These are phyloP conservation scores for Cucumis cinereus DNA, from an alignment of 306 rosid genomes.

Conservation along the genomic window DNA sequence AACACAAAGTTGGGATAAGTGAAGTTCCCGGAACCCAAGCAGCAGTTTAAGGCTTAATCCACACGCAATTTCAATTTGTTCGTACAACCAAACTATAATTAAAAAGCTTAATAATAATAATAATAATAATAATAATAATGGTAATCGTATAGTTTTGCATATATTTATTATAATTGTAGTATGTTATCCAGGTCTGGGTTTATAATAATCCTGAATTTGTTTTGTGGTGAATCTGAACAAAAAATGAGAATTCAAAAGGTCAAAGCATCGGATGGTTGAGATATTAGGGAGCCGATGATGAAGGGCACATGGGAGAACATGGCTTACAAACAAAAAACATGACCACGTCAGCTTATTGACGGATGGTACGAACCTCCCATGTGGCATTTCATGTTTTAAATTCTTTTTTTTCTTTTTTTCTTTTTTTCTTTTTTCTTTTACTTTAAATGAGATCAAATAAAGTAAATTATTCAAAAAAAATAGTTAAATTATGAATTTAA, in stretches of 20 bases:
- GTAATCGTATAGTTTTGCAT: not conserved
- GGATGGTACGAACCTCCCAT: slow-evolving; percentile 56
- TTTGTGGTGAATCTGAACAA: too few species aligned
- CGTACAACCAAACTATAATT: not conserved
- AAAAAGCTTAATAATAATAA: not conserved
- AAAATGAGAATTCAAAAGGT: not conserved
- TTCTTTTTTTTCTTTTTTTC: not conserved
- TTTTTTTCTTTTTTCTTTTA: not conserved
- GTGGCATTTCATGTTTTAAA: slow-evolving; percentile 18
- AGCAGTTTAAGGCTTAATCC: not conserved
- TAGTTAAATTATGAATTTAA: not conserved
- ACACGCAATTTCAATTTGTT: not conserved
- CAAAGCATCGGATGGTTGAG: slow-evolving; percentile 4
- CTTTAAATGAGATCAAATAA: not conserved
- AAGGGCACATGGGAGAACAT: slow-evolving; percentile 56
- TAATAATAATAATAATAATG: too few species aligned
- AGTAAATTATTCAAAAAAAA: not conserved
- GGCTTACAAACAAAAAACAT: slow-evolving; percentile 8
- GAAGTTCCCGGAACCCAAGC: not conserved
- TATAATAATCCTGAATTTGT: not conserved
- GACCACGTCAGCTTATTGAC: slow-evolving; percentile 31
- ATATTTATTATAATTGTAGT: not conserved
- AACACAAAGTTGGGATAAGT: not conserved
- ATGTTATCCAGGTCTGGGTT: not conserved
- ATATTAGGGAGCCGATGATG: not conserved